Percentiles rank a stretch among this genome's conserved stretches.
Evolutionary conservation across 257 asterid genomes (phyloP).

Genomic region (Nyctanthes arbortristis): DNA sequence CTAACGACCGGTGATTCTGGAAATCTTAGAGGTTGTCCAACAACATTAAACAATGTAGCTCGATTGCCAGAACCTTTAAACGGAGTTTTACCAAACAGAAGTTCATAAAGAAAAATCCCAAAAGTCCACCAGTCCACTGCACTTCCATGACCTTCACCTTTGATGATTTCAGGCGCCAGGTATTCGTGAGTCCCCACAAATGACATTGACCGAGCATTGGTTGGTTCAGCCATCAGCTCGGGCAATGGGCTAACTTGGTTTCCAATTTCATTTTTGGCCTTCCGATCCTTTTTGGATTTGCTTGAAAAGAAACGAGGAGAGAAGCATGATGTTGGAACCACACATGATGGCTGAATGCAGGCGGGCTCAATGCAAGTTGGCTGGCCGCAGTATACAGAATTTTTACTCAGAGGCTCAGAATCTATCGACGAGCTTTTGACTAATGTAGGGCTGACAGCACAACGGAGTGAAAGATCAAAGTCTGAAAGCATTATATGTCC

Average conservation of each 20-base stretch:
- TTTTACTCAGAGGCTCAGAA: conserved; percentile 30
- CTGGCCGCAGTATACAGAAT: conserved; percentile 32
- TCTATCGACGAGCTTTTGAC: conserved; percentile 31
- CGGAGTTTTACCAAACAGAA: conserved; percentile 45
- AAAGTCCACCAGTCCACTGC: conserved; percentile 56
- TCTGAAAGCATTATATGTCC: conserved; percentile 46
- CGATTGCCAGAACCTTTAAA: conserved; percentile 51
- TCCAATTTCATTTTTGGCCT: conserved; percentile 33
- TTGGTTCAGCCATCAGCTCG: conserved; percentile 47
- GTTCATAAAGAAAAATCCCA: conserved; percentile 43
- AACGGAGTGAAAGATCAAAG: conserved; percentile 43
- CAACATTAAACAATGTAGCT: conserved; percentile 46
- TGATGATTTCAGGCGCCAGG: conserved; percentile 47
- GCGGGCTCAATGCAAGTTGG: conserved; percentile 38
- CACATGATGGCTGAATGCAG: conserved; percentile 46
- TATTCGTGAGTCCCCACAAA: conserved; percentile 50
- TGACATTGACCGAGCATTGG: conserved; percentile 49
- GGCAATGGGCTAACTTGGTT: conserved; percentile 44
- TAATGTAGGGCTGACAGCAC: conserved; percentile 37
- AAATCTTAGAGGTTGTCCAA: conserved; percentile 46
- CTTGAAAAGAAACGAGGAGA: conserved; percentile 39
- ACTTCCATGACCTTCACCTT: conserved; percentile 53
- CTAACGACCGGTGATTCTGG: conserved; percentile 45
- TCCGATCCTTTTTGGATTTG: conserved; percentile 36
- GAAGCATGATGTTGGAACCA: conserved; percentile 37